These are phyloP conservation scores for Mycena chlorophos DNA, from an alignment of 768 basidiomycete species.

Conservation along the genomic window DNA sequence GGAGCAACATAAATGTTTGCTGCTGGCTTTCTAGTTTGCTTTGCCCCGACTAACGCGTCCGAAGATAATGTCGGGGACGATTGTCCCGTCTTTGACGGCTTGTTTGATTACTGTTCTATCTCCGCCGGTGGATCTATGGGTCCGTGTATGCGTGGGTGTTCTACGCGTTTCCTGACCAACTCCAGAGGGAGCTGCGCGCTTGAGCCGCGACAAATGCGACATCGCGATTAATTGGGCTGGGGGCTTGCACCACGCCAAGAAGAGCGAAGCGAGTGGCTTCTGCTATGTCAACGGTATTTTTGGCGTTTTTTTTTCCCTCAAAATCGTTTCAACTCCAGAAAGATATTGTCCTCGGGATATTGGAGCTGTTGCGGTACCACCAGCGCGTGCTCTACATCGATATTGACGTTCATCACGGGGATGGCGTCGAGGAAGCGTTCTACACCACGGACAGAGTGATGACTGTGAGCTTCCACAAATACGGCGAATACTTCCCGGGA, in stretches of 20 bases:
- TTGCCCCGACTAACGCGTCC: slow-evolving; percentile 1
- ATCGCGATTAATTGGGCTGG: slow-evolving; percentile 99
- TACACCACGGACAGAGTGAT: slow-evolving; percentile 99
- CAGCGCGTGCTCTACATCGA: slow-evolving; percentile 95
- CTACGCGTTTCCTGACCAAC: neutral
- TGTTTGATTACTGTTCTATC: slow-evolving; percentile 99
- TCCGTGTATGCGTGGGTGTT: slow-evolving; percentile 37
- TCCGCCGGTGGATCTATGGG: slow-evolving; percentile 99
- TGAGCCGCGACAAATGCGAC: slow-evolving; percentile 96
- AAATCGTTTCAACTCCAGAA: slow-evolving; percentile 1
- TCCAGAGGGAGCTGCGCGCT: slow-evolving; percentile 93
- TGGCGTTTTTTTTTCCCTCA: neutral
- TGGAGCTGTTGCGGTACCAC: slow-evolving; percentile 91
- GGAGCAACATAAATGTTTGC: slow-evolving; percentile 92
- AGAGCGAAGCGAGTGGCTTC: slow-evolving; percentile 98
- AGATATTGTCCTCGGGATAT: slow-evolving; percentile 97
- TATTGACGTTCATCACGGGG: slow-evolving; percentile 98
- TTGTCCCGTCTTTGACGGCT: slow-evolving; percentile 96
- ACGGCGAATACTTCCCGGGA: slow-evolving; percentile 98
- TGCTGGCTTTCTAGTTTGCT: slow-evolving; percentile 8
- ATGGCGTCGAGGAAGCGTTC: slow-evolving; percentile 99
- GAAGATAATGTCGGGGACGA: slow-evolving; percentile 97
- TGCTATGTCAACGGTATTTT: slow-evolving; percentile 93
- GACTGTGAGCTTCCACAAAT: slow-evolving; percentile 98
- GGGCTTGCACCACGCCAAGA: slow-evolving; percentile 97